Percentiles rank a stretch among this genome's conserved stretches.
phyloP scores from a whole-genome alignment of 495 filamentous ascomycete species.

The Platismatia glauca region DNA sequence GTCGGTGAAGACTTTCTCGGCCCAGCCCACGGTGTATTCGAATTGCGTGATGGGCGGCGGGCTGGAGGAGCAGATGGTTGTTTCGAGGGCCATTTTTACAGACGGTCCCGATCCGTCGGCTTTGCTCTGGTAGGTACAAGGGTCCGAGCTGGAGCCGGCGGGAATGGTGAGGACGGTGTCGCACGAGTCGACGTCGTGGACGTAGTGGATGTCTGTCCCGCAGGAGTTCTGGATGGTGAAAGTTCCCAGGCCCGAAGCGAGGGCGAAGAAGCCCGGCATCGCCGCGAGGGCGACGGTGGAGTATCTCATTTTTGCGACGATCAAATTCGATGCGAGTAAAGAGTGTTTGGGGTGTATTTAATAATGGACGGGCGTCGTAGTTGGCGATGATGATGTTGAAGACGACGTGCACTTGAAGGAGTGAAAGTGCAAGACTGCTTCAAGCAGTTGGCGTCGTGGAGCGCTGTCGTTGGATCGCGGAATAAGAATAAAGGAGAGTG shows the following conservation, averaged over 20 bases:
- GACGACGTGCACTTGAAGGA: conserved; percentile 19
- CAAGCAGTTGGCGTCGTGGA: conserved; percentile 18
- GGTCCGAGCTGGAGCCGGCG: background rate
- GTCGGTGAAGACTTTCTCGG: conserved; percentile 16
- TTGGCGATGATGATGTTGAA: background rate
- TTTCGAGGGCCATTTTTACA: conserved; percentile 13
- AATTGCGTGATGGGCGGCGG: conserved; percentile 17
- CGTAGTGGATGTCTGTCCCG: conserved; percentile 8
- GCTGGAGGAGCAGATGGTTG: conserved; percentile 10
- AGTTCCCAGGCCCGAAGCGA: conserved; percentile 9
- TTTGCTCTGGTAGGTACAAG: conserved; percentile 7
- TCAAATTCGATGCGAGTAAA: conserved; percentile 8
- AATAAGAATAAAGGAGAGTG: too few species aligned
- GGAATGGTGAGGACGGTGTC: background rate
- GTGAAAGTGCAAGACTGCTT: conserved; percentile 21
- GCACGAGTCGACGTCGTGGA: conserved; percentile 11
- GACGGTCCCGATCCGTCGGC: conserved; percentile 4
- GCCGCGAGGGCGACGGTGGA: conserved; percentile 13
- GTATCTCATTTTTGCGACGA: conserved; percentile 14
- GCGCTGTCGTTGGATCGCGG: conserved; percentile 10
- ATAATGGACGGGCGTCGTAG: background rate
- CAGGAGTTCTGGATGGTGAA: conserved; percentile 15
- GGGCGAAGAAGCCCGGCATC: conserved; percentile 15
- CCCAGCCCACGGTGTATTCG: conserved; percentile 17
- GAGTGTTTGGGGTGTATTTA: background rate